These are phyloP conservation scores for Starmerella ratchasimensis DNA, from an alignment of 805 yeast genomes.

Conservation along the genomic window DNA sequence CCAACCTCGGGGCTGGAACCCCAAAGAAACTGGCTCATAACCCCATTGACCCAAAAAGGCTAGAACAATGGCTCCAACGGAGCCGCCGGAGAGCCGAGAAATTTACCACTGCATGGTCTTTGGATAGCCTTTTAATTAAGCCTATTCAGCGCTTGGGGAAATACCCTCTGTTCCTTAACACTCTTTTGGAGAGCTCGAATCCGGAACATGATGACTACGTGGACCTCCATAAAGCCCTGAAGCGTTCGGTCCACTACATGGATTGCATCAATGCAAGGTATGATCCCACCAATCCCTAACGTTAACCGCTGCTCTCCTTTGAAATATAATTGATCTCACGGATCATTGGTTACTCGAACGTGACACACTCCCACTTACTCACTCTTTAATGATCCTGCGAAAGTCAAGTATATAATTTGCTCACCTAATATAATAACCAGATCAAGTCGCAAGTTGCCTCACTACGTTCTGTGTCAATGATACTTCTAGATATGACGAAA, in stretches of 20 bases:
- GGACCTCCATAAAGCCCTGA: slow-evolving; percentile 17
- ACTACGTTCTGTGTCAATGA: too few species aligned
- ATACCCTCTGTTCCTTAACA: slow-evolving; percentile 29
- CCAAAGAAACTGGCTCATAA: not conserved
- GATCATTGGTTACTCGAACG: too few species aligned
- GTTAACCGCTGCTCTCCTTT: too few species aligned
- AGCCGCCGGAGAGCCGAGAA: slow-evolving; percentile 22
- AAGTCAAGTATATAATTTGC: too few species aligned
- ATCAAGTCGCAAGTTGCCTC: too few species aligned
- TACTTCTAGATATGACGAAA: too few species aligned
- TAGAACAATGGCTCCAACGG: slow-evolving; percentile 25
- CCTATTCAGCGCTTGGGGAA: slow-evolving; percentile 35
- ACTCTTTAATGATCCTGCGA: not conserved
- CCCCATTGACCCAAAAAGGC: slow-evolving; percentile 1
- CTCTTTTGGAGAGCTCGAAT: slow-evolving; percentile 24
- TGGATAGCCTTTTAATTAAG: slow-evolving; percentile 31
- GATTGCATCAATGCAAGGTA: slow-evolving; percentile 17
- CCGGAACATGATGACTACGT: slow-evolving; percentile 37
- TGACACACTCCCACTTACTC: too few species aligned
- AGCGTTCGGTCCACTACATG: slow-evolving; percentile 13
- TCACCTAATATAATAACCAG: too few species aligned
- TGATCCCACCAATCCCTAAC: too few species aligned
- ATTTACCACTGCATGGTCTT: slow-evolving; percentile 29
- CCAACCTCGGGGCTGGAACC: not conserved
- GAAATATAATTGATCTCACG: too few species aligned